These are phyloP conservation scores for Arabidopsis thaliana DNA, from an alignment of 345 rosid genomes.

Conservation along the genomic window TAIR10.1 NC_003071.7:19569501-19570000, in stretches of 20 bases:
- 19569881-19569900: background rate
- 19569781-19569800: conserved; percentile 35
- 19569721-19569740: background rate
- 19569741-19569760: background rate
- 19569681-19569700: background rate
- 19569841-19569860: conserved; percentile 28
- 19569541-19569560: background rate
- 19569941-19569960: conserved; percentile 13
- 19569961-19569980: conserved; percentile 26
- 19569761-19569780: conserved; percentile 5
- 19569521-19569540: background rate
- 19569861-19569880: background rate
- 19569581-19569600: background rate
- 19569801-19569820: conserved; percentile 13
- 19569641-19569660: background rate
- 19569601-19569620: background rate
- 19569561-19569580: no score
- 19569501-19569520: background rate
- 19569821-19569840: conserved; percentile 32
- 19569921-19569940: conserved; percentile 24
- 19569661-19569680: conserved; percentile 20
- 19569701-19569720: background rate
- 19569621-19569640: no score
- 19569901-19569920: conserved; percentile 21
- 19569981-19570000: conserved; percentile 1